These are phyloP conservation scores for Gastroboletus turbinatus DNA, from an alignment of 1,284 basidiomycete genomes.

Conservation along the genomic window DNA sequence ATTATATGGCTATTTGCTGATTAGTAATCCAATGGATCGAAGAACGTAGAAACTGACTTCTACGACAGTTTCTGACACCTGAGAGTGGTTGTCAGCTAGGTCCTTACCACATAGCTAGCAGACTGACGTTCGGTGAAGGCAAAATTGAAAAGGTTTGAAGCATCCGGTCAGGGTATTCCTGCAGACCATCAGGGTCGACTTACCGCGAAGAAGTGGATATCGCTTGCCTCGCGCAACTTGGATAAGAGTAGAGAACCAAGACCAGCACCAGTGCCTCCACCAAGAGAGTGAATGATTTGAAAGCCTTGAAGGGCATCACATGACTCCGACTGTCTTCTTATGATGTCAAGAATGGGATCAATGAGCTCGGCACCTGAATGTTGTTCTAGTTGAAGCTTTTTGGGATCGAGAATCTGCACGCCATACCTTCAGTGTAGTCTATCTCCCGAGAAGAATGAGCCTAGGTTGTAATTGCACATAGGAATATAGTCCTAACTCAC, in stretches of 20 bases:
- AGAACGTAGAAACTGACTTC: constrained; percentile 50
- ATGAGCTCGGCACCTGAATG: constrained; percentile 84
- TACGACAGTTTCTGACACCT: constrained; percentile 94
- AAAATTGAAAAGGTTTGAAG: constrained; percentile 90
- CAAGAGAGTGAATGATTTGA: constrained; percentile 90
- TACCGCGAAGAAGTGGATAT: neutral
- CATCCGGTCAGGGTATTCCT: constrained; percentile 93
- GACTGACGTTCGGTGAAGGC: constrained; percentile 80
- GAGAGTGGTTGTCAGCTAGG: constrained; percentile 12
- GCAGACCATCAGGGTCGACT: constrained; percentile 14
- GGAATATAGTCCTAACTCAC: constrained; percentile 44
- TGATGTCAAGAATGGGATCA: constrained; percentile 76
- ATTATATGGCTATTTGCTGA: constrained; percentile 72
- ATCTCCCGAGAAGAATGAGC: constrained; percentile 28
- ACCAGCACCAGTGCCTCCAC: constrained; percentile 91
- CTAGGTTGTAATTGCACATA: neutral
- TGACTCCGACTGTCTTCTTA: constrained; percentile 74
- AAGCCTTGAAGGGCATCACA: constrained; percentile 93
- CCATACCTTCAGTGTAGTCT: constrained; percentile 84
- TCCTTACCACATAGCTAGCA: neutral
- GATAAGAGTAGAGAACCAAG: constrained; percentile 81
- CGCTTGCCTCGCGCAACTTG: constrained; percentile 75
- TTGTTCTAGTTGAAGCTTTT: neutral
- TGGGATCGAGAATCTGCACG: neutral
- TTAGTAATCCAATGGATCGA: constrained; percentile 1